These are phyloP conservation scores for Arctium lappa DNA, from an alignment of 129 eudicot genomes.

Conservation along the genomic window DNA sequence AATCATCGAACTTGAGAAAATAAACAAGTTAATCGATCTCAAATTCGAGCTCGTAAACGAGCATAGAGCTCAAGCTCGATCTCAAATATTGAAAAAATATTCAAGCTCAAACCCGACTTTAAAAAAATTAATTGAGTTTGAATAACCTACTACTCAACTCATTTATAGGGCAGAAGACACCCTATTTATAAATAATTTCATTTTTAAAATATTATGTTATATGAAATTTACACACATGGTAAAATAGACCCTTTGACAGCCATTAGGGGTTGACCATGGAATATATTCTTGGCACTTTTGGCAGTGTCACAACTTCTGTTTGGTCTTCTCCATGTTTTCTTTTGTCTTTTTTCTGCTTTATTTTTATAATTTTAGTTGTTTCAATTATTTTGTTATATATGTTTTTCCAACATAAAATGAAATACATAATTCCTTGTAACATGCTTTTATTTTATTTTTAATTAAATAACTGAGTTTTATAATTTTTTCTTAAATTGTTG, in stretches of 20 bases:
- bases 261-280: constrained; percentile 19
- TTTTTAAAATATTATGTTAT: no score
- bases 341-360: constrained; percentile 24
- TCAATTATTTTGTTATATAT: background rate
- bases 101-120: no score
- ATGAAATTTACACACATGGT: background rate
- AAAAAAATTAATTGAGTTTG: no score
- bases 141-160: no score
- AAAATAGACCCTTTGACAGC: constrained; percentile 7
- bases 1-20: no score
- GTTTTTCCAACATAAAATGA: background rate
- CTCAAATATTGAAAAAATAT: no score
- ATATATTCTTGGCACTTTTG: background rate
- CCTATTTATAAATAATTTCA: no score
- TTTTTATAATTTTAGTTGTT: background rate
- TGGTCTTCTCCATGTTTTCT: constrained; percentile 12
- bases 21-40: no score
- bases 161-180: no score
- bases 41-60: no score
- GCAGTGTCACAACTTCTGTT: constrained; percentile 16
- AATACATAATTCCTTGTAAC: background rate
- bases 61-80: no score
- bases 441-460: background rate
- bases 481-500: background rate
- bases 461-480: background rate